Conservation (phyloP, 176 grass and related monocot genomes). For the Zea luxurians region DNA sequence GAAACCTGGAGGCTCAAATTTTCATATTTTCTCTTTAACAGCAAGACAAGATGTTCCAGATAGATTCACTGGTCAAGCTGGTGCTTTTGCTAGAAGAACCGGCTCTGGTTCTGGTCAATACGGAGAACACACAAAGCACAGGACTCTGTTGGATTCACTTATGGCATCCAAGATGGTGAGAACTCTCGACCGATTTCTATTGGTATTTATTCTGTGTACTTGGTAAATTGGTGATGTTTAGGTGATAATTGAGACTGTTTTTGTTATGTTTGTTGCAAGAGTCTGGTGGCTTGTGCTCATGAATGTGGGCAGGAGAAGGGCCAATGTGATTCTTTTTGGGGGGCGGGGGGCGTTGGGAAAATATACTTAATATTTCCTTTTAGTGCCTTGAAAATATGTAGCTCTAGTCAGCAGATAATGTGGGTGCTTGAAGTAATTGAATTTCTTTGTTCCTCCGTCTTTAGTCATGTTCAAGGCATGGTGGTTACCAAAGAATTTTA, state of each 20-base stretch:
- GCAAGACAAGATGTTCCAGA: conserved; percentile 70
- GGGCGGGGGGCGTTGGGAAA: neutral
- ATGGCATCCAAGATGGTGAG: conserved; percentile 48
- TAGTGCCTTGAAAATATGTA: neutral
- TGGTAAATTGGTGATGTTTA: conserved; percentile 7
- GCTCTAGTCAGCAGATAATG: conserved; percentile 2
- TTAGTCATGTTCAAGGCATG: neutral
- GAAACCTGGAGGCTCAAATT: conserved; percentile 8
- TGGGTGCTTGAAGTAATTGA: neutral
- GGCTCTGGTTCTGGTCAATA: conserved; percentile 60
- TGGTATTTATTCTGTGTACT: conserved; percentile 21
- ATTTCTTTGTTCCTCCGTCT: neutral
- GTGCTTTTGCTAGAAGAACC: conserved; percentile 61
- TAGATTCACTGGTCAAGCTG: conserved; percentile 56
- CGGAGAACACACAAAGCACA: conserved; percentile 62
- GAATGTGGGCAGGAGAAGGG: neutral
- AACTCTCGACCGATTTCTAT: conserved; percentile 36
- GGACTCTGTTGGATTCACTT: conserved; percentile 57
- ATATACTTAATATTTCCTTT: neutral
- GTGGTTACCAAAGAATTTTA: neutral
- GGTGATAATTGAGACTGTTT: neutral
- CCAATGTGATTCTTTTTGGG: neutral
- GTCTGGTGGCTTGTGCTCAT: neutral
- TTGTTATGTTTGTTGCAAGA: neutral
- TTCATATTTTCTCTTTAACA: conserved; percentile 41